Percentiles rank a stretch among this genome's conserved stretches.
phyloP scores from a whole-genome alignment of 2,329 filamentous ascomycete genomes.

The Clonostachys rosea region DNA sequence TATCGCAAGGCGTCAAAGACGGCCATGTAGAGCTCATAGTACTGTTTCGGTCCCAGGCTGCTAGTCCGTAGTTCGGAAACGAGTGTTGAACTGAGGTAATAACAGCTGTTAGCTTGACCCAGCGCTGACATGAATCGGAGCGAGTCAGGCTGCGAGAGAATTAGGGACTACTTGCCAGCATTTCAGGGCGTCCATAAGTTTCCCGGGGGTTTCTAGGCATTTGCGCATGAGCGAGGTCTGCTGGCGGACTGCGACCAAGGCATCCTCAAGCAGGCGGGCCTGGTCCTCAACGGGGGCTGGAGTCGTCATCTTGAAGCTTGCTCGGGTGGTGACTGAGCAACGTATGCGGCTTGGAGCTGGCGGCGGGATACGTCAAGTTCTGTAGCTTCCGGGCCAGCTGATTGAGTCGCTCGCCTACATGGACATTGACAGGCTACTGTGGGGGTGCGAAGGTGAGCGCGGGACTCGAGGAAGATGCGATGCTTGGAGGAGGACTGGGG shows the following conservation, averaged over 20 bases:
- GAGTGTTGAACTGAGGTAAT: slow-evolving; percentile 72
- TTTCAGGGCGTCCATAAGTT: slow-evolving; percentile 99
- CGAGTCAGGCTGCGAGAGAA: neutral
- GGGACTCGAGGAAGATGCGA: neutral
- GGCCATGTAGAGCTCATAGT: slow-evolving; percentile 99
- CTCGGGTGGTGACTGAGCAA: neutral
- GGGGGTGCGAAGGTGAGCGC: too few species aligned
- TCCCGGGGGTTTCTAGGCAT: slow-evolving; percentile 93
- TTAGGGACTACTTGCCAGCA: slow-evolving; percentile 73
- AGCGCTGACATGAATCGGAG: neutral
- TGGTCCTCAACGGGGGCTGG: slow-evolving; percentile 71
- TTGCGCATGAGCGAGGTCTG: slow-evolving; percentile 97
- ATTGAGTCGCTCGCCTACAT: neutral
- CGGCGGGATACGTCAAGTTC: neutral
- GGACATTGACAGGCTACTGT: neutral
- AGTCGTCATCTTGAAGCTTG: slow-evolving; percentile 30
- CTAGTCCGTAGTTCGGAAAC: slow-evolving; percentile 98
- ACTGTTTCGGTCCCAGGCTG: slow-evolving; percentile 97
- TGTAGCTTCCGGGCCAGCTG: neutral
- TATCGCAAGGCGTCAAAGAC: slow-evolving; percentile 97
- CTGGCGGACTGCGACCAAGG: slow-evolving; percentile 90
- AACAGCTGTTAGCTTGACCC: slow-evolving; percentile 2
- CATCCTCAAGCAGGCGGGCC: slow-evolving; percentile 95
- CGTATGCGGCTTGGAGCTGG: too few species aligned
- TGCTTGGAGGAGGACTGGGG: slow-evolving; percentile 3